Evolutionary conservation across 768 basidiomycete genomes (phyloP).

Genomic region (Tricholoma saponaceum): DNA sequence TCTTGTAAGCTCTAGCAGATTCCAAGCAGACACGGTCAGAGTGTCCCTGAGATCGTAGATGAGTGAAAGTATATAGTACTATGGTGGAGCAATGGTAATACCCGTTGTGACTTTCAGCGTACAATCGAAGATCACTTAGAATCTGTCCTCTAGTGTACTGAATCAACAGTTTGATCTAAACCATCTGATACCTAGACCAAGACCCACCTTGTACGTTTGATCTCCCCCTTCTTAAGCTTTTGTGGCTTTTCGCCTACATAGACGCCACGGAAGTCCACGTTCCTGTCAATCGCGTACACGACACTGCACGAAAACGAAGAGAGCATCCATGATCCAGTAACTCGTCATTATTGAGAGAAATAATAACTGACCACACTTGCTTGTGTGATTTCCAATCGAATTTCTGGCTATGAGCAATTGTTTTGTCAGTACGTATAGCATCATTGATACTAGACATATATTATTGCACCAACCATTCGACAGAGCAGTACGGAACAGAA

Average conservation of each 20-base stretch:
- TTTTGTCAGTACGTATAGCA: background rate
- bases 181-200: background rate
- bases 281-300: background rate
- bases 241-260: background rate
- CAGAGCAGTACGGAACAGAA: constrained; percentile 12
- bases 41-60: constrained; percentile 1
- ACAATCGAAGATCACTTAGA: constrained; percentile 1
- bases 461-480: constrained; percentile 8
- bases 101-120: constrained; percentile 4
- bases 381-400: constrained; percentile 10
- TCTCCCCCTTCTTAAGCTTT: constrained; percentile 6
- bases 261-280: background rate
- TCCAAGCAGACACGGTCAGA: constrained; percentile 4
- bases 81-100: background rate
- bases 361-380: constrained; percentile 1
- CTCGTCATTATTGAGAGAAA: background rate
- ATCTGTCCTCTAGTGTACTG: background rate
- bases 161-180: background rate
- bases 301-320: background rate
- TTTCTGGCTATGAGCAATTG: constrained; percentile 4
- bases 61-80: background rate
- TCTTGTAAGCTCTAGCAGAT: constrained; percentile 5
- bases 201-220: background rate
- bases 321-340: background rate
- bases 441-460: background rate